Evolutionary conservation across 2,329 filamentous ascomycete species (phyloP).

Genomic region (Pseudofabraea citricarpa): DNA sequence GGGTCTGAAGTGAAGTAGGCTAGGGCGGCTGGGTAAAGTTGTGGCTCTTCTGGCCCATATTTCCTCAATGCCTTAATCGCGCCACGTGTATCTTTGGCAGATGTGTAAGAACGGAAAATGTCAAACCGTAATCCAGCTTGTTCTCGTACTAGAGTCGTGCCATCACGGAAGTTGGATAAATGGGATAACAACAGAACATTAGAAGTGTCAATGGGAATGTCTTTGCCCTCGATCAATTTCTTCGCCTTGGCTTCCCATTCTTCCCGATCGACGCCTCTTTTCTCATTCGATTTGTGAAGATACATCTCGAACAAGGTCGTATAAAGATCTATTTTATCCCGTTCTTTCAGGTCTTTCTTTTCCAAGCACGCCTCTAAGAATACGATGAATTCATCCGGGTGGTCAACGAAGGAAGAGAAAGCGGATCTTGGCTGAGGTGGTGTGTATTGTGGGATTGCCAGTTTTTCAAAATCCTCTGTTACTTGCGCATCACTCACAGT

Average conservation of each 20-base stretch:
- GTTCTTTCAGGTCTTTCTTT: slow-evolving; percentile 63
- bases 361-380: slow-evolving; percentile 87
- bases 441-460: slow-evolving; percentile 56
- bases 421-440: slow-evolving; percentile 80
- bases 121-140: slow-evolving; percentile 88
- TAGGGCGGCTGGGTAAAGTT: slow-evolving; percentile 86
- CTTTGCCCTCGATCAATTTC: slow-evolving; percentile 74
- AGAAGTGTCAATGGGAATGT: slow-evolving; percentile 86
- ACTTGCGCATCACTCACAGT: slow-evolving; percentile 49
- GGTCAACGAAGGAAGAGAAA: slow-evolving; percentile 95
- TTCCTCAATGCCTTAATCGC: slow-evolving; percentile 86
- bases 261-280: slow-evolving; percentile 64
- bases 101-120: slow-evolving; percentile 94
- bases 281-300: slow-evolving; percentile 76
- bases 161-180: slow-evolving; percentile 82
- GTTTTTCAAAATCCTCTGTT: slow-evolving; percentile 37
- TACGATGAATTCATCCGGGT: slow-evolving; percentile 82
- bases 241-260: slow-evolving; percentile 91
- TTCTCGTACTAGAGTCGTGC: slow-evolving; percentile 88
- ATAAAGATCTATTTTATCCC: slow-evolving; percentile 80
- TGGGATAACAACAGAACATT: slow-evolving; percentile 92
- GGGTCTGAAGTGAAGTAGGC: slow-evolving; percentile 89
- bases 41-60: slow-evolving; percentile 86
- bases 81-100: slow-evolving; percentile 84
- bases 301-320: slow-evolving; percentile 99